These are phyloP conservation scores for Petunia hybrid DNA, from an alignment of 305 asterid species.

Conservation along the genomic window DNA sequence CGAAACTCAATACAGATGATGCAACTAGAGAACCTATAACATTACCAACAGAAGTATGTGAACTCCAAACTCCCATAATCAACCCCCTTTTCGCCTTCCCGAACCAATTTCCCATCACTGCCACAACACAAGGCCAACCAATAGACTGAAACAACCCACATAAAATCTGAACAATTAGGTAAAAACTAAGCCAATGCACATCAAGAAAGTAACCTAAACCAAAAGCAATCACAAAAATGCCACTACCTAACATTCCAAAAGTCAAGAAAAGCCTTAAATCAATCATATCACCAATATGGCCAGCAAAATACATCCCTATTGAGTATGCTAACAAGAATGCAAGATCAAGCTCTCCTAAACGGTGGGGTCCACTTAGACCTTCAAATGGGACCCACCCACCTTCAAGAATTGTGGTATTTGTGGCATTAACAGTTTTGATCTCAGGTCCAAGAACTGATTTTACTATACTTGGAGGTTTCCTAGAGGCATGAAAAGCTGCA, in stretches of 20 bases:
- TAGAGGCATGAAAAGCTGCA: slow-evolving; percentile 94
- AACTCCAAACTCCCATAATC: slow-evolving; percentile 93
- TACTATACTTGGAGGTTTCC: slow-evolving; percentile 98
- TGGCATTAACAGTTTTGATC: slow-evolving; percentile 43
- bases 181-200: slow-evolving; percentile 69
- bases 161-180: slow-evolving; percentile 62
- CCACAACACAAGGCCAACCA: slow-evolving; percentile 98
- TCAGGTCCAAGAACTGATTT: slow-evolving; percentile 79
- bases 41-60: slow-evolving; percentile 89
- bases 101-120: slow-evolving; percentile 92
- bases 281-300: slow-evolving; percentile 80
- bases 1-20: slow-evolving; percentile 78
- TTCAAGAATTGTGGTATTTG: slow-evolving; percentile 35
- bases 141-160: slow-evolving; percentile 94
- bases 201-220: slow-evolving; percentile 85
- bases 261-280: slow-evolving; percentile 79
- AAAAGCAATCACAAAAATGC: slow-evolving; percentile 61
- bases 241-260: slow-evolving; percentile 91
- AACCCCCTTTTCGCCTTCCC: slow-evolving; percentile 87
- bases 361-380: slow-evolving; percentile 80
- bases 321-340: slow-evolving; percentile 79
- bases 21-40: slow-evolving; percentile 85
- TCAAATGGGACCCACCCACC: slow-evolving; percentile 91
- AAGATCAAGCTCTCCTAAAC: slow-evolving; percentile 96
- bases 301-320: slow-evolving; percentile 84